Evolutionary conservation across 2,329 filamentous ascomycete genomes (phyloP).

Genomic region (Aspergillus viridinutans): DNA sequence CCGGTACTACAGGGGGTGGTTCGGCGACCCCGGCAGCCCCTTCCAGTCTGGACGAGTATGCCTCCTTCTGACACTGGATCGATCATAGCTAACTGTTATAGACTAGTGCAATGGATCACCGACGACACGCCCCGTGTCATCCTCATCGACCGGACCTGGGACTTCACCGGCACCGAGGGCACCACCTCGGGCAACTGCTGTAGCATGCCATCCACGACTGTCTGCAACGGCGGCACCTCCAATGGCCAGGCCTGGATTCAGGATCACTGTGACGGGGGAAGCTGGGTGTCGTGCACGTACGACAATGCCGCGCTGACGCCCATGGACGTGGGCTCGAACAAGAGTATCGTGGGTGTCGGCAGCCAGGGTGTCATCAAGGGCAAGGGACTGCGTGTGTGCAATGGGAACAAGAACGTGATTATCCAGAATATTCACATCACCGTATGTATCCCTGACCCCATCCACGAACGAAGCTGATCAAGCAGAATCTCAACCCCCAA

Average conservation of each 20-base stretch:
- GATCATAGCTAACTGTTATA: neutral
- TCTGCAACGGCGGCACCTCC: constrained; percentile 52
- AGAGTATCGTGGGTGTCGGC: constrained; percentile 54
- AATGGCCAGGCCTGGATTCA: constrained; percentile 54
- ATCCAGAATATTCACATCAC: constrained; percentile 41
- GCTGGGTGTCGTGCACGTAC: constrained; percentile 39
- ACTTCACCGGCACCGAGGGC: constrained; percentile 18
- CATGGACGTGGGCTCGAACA: constrained; percentile 55
- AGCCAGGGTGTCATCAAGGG: constrained; percentile 53
- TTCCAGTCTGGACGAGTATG: constrained; percentile 10
- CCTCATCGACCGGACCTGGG: constrained; percentile 12
- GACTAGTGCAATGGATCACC: constrained; percentile 10
- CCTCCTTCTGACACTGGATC: neutral
- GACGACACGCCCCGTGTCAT: constrained; percentile 6
- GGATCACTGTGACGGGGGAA: constrained; percentile 50
- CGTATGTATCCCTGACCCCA: neutral
- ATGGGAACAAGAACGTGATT: constrained; percentile 53
- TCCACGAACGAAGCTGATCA: neutral
- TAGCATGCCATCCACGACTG: constrained; percentile 22
- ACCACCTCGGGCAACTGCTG: constrained; percentile 41
- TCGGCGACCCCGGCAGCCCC: constrained; percentile 6
- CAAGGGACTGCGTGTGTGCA: constrained; percentile 53
- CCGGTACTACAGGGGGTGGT: constrained; percentile 14
- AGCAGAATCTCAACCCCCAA: constrained; percentile 51
- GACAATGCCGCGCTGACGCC: constrained; percentile 51